A percentile compares a stretch with the other conserved stretches of the same genome.
Evolutionary conservation across 495 filamentous ascomycete genomes (phyloP).

Genomic region (Podospora appendiculata): DNA sequence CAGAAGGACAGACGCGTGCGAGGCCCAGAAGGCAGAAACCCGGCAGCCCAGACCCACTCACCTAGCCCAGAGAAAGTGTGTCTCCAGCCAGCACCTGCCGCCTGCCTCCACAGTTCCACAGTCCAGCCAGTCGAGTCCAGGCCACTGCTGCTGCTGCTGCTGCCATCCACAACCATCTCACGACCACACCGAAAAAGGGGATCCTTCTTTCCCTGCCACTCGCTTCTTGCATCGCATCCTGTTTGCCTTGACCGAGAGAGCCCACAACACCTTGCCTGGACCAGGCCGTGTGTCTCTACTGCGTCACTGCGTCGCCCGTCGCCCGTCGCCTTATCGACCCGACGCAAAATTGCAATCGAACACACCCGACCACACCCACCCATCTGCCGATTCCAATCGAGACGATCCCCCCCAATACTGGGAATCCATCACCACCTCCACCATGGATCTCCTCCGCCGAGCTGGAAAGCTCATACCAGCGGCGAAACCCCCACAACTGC

Average conservation of each 20-base stretch:
- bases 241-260: neutral
- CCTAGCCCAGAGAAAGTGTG: too few species aligned
- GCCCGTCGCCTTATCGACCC: neutral
- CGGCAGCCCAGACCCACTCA: too few species aligned
- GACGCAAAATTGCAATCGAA: neutral
- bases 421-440: conserved; percentile 5
- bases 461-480: conserved; percentile 41
- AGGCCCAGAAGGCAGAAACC: too few species aligned
- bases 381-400: neutral
- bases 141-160: neutral
- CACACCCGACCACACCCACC: neutral
- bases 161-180: too few species aligned
- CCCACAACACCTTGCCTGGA: too few species aligned
- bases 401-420: too few species aligned
- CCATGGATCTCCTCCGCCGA: conserved; percentile 51
- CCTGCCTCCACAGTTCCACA: neutral
- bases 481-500: conserved; percentile 28
- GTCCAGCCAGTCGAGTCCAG: neutral
- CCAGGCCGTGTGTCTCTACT: neutral
- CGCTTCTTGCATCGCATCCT: conserved; percentile 9
- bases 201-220: conserved; percentile 15
- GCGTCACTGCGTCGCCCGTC: neutral
- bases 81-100: too few species aligned
- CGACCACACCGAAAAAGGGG: conserved; percentile 3
- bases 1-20: too few species aligned